Evolutionary conservation across 495 filamentous ascomycete genomes (phyloP).

Genomic region (Penicillium egyptiacum): DNA sequence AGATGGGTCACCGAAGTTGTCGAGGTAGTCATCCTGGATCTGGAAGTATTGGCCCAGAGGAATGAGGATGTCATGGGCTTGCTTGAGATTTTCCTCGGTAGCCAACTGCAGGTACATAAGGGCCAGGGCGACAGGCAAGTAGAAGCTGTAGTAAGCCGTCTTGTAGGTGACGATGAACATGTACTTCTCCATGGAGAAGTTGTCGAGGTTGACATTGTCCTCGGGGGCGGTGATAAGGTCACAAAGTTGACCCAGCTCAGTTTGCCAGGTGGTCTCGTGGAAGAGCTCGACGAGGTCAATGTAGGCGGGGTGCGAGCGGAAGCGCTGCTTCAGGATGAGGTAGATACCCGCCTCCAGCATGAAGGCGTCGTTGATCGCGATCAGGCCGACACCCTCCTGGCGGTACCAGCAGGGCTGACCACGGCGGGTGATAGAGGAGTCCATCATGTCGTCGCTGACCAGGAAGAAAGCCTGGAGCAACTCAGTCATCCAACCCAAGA

Average conservation of each 20-base stretch:
- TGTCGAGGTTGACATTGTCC: slow-evolving; percentile 79
- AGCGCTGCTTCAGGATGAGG: slow-evolving; percentile 86
- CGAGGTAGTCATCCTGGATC: slow-evolving; percentile 97
- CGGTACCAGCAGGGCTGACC: slow-evolving; percentile 95
- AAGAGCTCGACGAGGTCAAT: slow-evolving; percentile 90
- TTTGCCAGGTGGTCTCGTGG: slow-evolving; percentile 90
- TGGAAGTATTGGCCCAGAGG: slow-evolving; percentile 99
- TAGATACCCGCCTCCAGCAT: slow-evolving; percentile 92
- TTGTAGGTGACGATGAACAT: slow-evolving; percentile 99
- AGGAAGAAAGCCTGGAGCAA: slow-evolving; percentile 98
- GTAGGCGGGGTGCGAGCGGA: slow-evolving; percentile 81
- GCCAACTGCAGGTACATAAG: slow-evolving; percentile 79
- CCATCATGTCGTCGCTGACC: slow-evolving; percentile 98
- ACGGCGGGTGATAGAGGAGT: slow-evolving; percentile 86
- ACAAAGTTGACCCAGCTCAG: slow-evolving; percentile 90
- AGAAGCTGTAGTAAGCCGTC: slow-evolving; percentile 98
- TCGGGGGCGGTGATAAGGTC: slow-evolving; percentile 96
- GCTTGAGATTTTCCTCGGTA: slow-evolving; percentile 78
- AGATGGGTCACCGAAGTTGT: slow-evolving; percentile 89
- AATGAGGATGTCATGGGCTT: slow-evolving; percentile 87
- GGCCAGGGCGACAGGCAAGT: slow-evolving; percentile 92
- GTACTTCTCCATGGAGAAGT: slow-evolving; percentile 94
- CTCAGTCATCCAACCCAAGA: slow-evolving; percentile 95
- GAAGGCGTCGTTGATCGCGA: slow-evolving; percentile 98
- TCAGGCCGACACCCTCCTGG: slow-evolving; percentile 79